Evolutionary conservation across 352 stramenopile species (phyloP).

Genomic region (Thalassiosira livingstoniorum): DNA sequence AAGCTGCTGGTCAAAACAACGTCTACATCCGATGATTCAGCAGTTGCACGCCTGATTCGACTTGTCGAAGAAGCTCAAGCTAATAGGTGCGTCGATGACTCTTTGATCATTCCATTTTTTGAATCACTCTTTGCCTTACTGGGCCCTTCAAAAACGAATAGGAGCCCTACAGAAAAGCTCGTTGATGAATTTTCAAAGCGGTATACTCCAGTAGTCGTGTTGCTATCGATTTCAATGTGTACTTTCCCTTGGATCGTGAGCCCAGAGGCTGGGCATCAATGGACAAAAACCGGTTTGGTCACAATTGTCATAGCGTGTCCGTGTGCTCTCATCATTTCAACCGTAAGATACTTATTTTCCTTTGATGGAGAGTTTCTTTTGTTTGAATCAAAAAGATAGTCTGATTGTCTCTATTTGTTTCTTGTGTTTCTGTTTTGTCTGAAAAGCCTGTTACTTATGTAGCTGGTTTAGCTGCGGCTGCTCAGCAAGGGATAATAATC

Average conservation of each 20-base stretch:
- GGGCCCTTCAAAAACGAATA: background rate
- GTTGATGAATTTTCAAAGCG: conserved; percentile 80
- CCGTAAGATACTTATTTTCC: too few relatives aligned
- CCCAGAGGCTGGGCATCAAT: conserved; percentile 64
- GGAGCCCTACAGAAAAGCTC: conserved; percentile 59
- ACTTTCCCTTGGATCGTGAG: conserved; percentile 74
- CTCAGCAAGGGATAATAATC: conserved; percentile 81
- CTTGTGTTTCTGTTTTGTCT: too few relatives aligned
- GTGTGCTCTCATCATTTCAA: conserved; percentile 86
- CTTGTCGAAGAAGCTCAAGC: conserved; percentile 84
- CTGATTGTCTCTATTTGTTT: too few relatives aligned
- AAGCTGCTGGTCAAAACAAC: conserved; percentile 73
- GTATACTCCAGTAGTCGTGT: conserved; percentile 83
- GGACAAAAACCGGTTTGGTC: conserved; percentile 75
- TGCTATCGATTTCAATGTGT: conserved; percentile 74
- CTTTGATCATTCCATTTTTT: background rate
- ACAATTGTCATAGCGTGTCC: conserved; percentile 86
- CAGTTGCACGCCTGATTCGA: conserved; percentile 79
- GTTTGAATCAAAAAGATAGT: too few relatives aligned
- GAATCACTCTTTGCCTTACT: background rate
- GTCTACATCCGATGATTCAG: conserved; percentile 68
- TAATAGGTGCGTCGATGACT: conserved; percentile 60
- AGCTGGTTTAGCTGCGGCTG: conserved; percentile 77
- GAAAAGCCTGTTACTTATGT: conserved; percentile 86
- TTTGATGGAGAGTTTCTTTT: too few relatives aligned